Evolutionary conservation across 2,329 filamentous ascomycete species (phyloP).

Genomic region (Parastagonospora nodorum): DNA sequence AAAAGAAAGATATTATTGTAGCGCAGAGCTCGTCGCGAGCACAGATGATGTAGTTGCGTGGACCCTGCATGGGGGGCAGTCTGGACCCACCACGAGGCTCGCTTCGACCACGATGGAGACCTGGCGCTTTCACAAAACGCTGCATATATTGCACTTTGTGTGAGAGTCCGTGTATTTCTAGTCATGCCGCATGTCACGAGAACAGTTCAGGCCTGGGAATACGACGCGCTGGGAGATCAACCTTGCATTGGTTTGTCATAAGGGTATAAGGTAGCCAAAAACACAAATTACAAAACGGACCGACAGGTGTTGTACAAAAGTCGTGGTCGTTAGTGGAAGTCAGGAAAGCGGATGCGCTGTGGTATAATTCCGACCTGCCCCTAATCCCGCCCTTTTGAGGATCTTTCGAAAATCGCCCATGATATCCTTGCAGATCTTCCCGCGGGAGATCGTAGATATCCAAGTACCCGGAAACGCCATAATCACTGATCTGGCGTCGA

Average conservation of each 20-base stretch:
- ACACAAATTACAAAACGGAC: conserved; percentile 14
- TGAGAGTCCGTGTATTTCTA: too few species aligned
- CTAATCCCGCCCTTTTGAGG: not conserved
- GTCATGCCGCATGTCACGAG: too few species aligned
- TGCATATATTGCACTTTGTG: too few species aligned
- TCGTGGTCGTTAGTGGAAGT: conserved; percentile 12
- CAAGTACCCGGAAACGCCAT: conserved; percentile 29
- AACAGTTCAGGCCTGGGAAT: too few species aligned
- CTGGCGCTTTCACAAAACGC: too few species aligned
- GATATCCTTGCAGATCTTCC: conserved; percentile 3
- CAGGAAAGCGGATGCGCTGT: conserved; percentile 9
- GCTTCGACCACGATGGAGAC: not conserved
- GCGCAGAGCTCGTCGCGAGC: conserved; percentile 15
- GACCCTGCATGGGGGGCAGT: conserved; percentile 8
- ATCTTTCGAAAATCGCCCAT: not conserved
- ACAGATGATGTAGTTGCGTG: conserved; percentile 20
- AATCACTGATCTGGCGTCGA: conserved; percentile 24
- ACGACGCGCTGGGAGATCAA: conserved; percentile 2
- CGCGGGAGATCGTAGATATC: conserved; percentile 1
- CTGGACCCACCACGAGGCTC: not conserved
- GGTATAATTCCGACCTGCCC: conserved; percentile 5
- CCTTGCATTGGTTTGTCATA: conserved; percentile 21
- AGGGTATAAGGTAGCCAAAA: conserved; percentile 23
- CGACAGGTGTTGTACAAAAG: conserved; percentile 17
- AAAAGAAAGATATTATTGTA: conserved; percentile 4